A percentile compares a stretch with the other conserved stretches of the same genome.
These are phyloP conservation scores for Calonectria montana DNA, from an alignment of 2,329 filamentous ascomycete species.

Conservation along the genomic window DNA sequence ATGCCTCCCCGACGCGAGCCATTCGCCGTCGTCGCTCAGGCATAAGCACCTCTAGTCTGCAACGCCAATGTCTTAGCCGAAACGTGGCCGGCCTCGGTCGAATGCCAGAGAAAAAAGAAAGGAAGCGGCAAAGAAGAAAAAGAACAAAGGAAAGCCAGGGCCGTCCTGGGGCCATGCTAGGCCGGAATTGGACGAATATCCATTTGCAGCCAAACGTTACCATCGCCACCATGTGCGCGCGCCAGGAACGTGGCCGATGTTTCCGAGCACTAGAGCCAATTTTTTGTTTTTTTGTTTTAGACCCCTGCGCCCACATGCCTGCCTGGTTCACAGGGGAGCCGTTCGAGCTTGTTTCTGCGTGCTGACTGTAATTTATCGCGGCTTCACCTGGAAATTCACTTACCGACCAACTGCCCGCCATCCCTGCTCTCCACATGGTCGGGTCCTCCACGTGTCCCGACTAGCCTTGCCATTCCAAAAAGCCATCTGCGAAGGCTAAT, in stretches of 20 bases:
- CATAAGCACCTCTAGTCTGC: background rate
- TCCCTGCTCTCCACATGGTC: conserved; percentile 3
- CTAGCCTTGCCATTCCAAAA: background rate
- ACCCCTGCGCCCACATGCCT: background rate
- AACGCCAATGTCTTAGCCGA: conserved; percentile 1
- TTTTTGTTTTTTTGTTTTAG: background rate
- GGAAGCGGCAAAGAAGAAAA: background rate
- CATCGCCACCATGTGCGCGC: background rate
- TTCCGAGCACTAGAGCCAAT: background rate
- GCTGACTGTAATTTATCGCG: background rate
- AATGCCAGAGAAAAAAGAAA: background rate
- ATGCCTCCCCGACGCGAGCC: background rate
- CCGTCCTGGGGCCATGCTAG: background rate
- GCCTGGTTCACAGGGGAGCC: background rate
- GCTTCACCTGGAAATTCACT: background rate
- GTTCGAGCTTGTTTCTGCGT: background rate
- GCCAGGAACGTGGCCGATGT: conserved; percentile 2
- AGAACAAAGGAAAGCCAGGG: background rate
- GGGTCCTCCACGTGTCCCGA: conserved; percentile 6
- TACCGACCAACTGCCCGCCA: background rate
- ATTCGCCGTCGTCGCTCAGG: background rate
- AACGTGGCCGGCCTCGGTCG: background rate
- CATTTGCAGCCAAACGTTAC: background rate
- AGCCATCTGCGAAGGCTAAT: background rate
- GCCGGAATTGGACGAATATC: background rate